Evolutionary conservation across 495 filamentous ascomycete genomes (phyloP).

Genomic region (Letharia lupina): DNA sequence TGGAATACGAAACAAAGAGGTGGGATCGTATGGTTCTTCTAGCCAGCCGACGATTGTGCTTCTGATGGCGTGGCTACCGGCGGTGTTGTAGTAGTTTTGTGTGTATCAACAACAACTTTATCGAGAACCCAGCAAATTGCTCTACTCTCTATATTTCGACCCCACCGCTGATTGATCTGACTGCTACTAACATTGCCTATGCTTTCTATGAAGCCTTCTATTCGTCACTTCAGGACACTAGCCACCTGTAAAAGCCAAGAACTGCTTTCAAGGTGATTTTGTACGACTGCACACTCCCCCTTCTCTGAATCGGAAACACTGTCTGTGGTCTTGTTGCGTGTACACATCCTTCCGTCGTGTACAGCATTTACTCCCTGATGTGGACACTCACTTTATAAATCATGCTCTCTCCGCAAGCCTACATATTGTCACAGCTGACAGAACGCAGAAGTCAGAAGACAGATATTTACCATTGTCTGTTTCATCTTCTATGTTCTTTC

Average conservation of each 20-base stretch:
- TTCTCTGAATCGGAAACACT: neutral
- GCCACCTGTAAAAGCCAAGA: neutral
- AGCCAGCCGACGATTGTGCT: neutral
- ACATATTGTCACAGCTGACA: neutral
- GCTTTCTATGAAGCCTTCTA: neutral
- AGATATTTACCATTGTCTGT: neutral
- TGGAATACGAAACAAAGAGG: neutral
- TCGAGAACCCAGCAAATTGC: slow-evolving; percentile 5
- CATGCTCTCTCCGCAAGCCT: neutral
- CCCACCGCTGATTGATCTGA: neutral
- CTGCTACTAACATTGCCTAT: neutral
- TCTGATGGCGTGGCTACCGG: slow-evolving; percentile 10
- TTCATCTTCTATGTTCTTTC: neutral
- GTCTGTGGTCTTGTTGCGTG: neutral
- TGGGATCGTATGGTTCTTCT: neutral
- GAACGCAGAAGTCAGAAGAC: neutral
- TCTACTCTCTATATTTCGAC: slow-evolving; percentile 4
- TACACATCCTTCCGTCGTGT: too few relatives aligned
- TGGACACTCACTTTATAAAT: neutral
- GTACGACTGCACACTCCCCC: neutral
- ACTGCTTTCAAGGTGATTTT: neutral
- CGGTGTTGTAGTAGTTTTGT: slow-evolving; percentile 12
- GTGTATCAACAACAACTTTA: slow-evolving; percentile 16
- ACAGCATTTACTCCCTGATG: neutral
- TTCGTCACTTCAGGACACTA: neutral